These are phyloP conservation scores for Malus orientalis DNA, from an alignment of 306 rosid species.

Conservation along the genomic window DNA sequence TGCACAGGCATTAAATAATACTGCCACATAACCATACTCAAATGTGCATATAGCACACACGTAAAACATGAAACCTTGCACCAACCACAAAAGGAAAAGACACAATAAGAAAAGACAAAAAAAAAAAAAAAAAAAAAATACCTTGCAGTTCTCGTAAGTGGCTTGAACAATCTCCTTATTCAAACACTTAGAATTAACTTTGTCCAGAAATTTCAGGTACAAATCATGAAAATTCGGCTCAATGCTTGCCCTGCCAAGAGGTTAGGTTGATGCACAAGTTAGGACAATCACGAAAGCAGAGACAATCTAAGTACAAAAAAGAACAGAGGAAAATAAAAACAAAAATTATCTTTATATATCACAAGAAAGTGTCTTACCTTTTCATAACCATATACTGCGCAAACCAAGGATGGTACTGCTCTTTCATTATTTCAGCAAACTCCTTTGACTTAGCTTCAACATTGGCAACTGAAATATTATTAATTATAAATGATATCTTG, in stretches of 20 bases:
- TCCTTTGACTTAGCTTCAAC: conserved; percentile 75
- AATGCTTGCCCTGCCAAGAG: conserved; percentile 79
- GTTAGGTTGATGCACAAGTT: background rate
- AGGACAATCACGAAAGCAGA: background rate
- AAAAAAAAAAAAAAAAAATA: conserved; percentile 1
- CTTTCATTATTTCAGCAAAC: conserved; percentile 64
- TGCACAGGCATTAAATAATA: background rate
- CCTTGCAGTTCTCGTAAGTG: conserved; percentile 98
- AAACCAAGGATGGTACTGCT: conserved; percentile 91
- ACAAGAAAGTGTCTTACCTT: conserved; percentile 41
- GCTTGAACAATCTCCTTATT: conserved; percentile 85
- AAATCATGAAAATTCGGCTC: conserved; percentile 95
- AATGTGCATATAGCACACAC: background rate
- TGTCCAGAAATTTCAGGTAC: conserved; percentile 87
- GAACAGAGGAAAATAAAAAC: no score
- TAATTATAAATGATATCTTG: conserved; percentile 87
- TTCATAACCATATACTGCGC: conserved; percentile 99
- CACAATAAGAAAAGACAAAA: background rate
- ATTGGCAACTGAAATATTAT: conserved; percentile 71
- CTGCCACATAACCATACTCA: background rate
- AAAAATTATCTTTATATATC: background rate
- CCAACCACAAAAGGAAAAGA: background rate
- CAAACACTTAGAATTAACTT: conserved; percentile 73
- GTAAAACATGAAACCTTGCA: background rate
- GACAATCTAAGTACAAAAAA: background rate